A percentile compares a stretch with the other conserved stretches of the same genome.
Conservation (phyloP, 1,284 basidiomycete genomes). For the Apiotrichum laibachii region DNA sequence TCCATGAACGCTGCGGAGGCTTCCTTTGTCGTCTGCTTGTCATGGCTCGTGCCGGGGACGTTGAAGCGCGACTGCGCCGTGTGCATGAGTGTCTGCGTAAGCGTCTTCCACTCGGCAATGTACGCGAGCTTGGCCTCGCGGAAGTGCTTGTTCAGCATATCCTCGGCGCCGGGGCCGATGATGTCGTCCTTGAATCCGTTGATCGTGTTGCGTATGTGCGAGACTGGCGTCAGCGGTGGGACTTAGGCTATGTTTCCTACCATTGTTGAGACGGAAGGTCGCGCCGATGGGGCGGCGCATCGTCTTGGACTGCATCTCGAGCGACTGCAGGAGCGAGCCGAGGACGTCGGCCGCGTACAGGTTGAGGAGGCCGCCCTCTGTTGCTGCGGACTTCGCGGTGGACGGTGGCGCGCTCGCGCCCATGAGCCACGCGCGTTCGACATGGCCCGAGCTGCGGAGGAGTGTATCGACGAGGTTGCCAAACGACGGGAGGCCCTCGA, state of each 20-base stretch:
- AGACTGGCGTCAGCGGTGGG: slow-evolving; percentile 34
- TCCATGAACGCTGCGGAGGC: slow-evolving; percentile 47
- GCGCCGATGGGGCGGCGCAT: slow-evolving; percentile 42
- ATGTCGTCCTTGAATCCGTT: slow-evolving; percentile 45
- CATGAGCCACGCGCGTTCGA: slow-evolving; percentile 53
- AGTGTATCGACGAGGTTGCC: slow-evolving; percentile 39
- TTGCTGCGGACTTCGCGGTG: slow-evolving; percentile 32
- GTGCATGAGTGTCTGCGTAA: slow-evolving; percentile 35
- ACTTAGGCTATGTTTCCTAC: slow-evolving; percentile 31
- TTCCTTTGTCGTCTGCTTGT: slow-evolving; percentile 49
- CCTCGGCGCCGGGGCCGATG: slow-evolving; percentile 47
- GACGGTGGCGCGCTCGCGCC: slow-evolving; percentile 42
- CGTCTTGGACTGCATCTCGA: slow-evolving; percentile 33
- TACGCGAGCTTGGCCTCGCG: slow-evolving; percentile 47
- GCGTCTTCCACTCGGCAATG: slow-evolving; percentile 39
- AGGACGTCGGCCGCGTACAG: slow-evolving; percentile 50
- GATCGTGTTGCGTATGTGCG: slow-evolving; percentile 48
- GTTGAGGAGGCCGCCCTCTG: slow-evolving; percentile 47
- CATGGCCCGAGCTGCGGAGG: slow-evolving; percentile 35
- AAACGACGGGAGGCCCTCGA: slow-evolving; percentile 44
- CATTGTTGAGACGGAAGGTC: slow-evolving; percentile 49
- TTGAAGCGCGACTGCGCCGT: slow-evolving; percentile 33
- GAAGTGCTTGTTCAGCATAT: slow-evolving; percentile 49
- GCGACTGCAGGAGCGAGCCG: slow-evolving; percentile 41
- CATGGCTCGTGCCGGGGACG: slow-evolving; percentile 29